Evolutionary conservation across 345 rosid genomes (phyloP).

Genomic region (Aethionema arabicum): DNA sequence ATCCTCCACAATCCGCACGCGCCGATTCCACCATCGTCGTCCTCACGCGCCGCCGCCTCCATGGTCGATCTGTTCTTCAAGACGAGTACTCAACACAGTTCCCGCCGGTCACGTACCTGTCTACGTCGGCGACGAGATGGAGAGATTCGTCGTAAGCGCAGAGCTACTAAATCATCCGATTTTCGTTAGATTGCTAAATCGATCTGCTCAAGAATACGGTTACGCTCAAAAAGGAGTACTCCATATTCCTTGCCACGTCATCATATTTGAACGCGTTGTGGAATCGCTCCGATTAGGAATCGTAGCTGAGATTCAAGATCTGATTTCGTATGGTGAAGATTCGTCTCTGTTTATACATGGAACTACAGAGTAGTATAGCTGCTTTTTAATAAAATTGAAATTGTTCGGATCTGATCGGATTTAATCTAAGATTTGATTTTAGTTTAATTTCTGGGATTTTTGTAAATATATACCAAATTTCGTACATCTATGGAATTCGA

Average conservation of each 20-base stretch:
- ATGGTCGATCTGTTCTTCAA: conserved; percentile 32
- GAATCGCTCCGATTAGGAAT: conserved; percentile 74
- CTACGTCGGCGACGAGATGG: conserved; percentile 96
- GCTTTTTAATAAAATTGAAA: background rate
- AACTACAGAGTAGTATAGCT: conserved; percentile 36
- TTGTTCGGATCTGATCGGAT: background rate
- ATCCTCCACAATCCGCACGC: conserved; percentile 15
- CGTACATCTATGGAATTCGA: too few relatives aligned
- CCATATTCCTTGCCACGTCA: conserved; percentile 87
- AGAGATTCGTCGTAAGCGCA: conserved; percentile 80
- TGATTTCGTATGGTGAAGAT: conserved; percentile 24
- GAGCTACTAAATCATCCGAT: conserved; percentile 86
- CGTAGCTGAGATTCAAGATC: conserved; percentile 6
- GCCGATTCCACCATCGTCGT: conserved; percentile 30
- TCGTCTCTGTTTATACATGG: conserved; percentile 13
- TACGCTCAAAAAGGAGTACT: conserved; percentile 94
- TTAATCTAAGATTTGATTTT: background rate
- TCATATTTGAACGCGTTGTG: conserved; percentile 73
- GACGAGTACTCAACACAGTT: conserved; percentile 39
- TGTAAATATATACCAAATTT: conserved; percentile 23
- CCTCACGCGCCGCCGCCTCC: conserved; percentile 19
- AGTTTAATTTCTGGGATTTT: background rate
- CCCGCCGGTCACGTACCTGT: conserved; percentile 91
- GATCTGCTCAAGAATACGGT: conserved; percentile 93
- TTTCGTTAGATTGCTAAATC: conserved; percentile 62